These are phyloP conservation scores for Plasmodium knowlesi DNA, from an alignment of 169 alveolate species.

Conservation along the genomic window DNA sequence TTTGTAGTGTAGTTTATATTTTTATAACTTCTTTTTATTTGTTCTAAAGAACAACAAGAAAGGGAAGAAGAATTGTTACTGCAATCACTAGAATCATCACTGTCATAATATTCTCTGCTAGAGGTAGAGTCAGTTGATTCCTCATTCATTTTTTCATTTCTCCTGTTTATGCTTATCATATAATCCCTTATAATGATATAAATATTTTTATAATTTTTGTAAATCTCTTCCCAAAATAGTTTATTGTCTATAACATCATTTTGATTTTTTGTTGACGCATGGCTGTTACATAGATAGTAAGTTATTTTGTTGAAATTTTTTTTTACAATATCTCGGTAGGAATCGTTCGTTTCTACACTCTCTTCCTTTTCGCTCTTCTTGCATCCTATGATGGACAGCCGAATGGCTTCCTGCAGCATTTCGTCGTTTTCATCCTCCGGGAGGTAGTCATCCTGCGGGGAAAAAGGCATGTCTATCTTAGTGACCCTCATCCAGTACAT, in stretches of 20 bases:
- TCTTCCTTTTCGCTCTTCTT: background rate
- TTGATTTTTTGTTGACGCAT: constrained; percentile 50
- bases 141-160: constrained; percentile 70
- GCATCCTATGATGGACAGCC: constrained; percentile 51
- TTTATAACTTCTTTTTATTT: constrained; percentile 21
- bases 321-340: constrained; percentile 24
- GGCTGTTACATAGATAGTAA: constrained; percentile 54
- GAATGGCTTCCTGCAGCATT: constrained; percentile 69
- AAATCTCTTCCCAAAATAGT: constrained; percentile 66
- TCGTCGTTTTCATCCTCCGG: constrained; percentile 69
- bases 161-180: constrained; percentile 38
- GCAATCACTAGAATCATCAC: constrained; percentile 59
- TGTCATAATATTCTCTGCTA: constrained; percentile 43
- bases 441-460: constrained; percentile 2
- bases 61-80: constrained; percentile 55
- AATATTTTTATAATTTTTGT: constrained; percentile 61
- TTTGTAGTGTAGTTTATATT: constrained; percentile 67
- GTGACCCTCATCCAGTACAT: background rate
- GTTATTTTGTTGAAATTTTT: constrained; percentile 53
- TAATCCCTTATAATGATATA: constrained; percentile 63
- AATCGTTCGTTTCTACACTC: constrained; percentile 8
- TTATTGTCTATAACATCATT: constrained; percentile 67
- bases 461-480: background rate
- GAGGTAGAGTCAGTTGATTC: constrained; percentile 19
- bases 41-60: constrained; percentile 53